These are phyloP conservation scores for Begonia fuchsioides DNA, from an alignment of 306 rosid genomes.

Conservation along the genomic window DNA sequence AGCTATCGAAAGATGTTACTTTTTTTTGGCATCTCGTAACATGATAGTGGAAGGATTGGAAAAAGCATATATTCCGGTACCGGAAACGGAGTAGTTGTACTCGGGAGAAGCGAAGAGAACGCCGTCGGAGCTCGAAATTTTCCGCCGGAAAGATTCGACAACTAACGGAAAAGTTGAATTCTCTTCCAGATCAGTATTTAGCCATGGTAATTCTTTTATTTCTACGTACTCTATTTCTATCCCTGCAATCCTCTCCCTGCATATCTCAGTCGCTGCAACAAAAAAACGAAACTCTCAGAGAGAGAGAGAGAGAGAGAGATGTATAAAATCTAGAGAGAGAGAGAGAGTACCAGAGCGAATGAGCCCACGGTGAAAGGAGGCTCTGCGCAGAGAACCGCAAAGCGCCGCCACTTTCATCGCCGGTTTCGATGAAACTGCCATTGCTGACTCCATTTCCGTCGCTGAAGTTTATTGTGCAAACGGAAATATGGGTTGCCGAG, in stretches of 20 bases:
- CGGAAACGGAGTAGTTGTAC: slow-evolving; percentile 65
- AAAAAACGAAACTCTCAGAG: not conserved
- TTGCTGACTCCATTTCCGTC: no score
- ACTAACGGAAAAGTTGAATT: slow-evolving; percentile 32
- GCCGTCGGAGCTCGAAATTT: slow-evolving; percentile 44
- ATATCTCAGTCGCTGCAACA: slow-evolving; percentile 39
- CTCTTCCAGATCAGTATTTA: slow-evolving; percentile 59
- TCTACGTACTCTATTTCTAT: slow-evolving; percentile 46
- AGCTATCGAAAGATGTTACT: no score
- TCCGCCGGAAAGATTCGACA: slow-evolving; percentile 47
- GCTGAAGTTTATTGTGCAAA: no score
- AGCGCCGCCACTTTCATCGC: slow-evolving; percentile 7
- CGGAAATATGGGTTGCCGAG: no score
- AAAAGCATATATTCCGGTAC: slow-evolving; percentile 7
- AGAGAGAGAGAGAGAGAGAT: not conserved
- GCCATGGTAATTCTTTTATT: slow-evolving; percentile 39
- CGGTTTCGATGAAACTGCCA: no score
- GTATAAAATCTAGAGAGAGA: not conserved
- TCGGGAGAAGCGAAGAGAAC: slow-evolving; percentile 75
- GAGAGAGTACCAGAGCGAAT: slow-evolving; percentile 7
- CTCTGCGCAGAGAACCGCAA: slow-evolving; percentile 10
- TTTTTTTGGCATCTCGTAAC: no score
- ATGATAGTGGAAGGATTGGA: no score
- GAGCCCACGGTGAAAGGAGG: slow-evolving; percentile 5
- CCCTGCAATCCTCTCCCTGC: slow-evolving; percentile 27